Base-by-base conservation (phyloP, 768 basidiomycete species). In the Hypholoma fasciculare region DNA sequence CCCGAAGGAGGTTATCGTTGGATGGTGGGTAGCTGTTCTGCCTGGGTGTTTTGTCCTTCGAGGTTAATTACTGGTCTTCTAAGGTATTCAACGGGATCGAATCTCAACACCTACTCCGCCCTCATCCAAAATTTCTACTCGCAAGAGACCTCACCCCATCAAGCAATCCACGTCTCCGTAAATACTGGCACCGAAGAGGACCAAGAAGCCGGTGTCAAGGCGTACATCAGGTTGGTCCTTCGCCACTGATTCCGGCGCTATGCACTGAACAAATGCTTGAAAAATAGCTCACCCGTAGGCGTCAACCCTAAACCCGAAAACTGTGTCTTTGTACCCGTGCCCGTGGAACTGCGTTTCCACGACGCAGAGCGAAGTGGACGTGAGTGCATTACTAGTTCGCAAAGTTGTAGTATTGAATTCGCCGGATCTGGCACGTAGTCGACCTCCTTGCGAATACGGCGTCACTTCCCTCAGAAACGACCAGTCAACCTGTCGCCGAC, bases 91-190 rank as follows among this genome's bases (percentile, higher is more conserved):
- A 97, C 96, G 1, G 92, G 92, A 58, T 89, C 92, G 12, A 85
- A 86, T 63, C 82, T 98, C 56, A 96, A 96, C 76, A 93, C 92
- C 7, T 96, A 94, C 76, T 96, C 96, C 26, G 94, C 96, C 11
- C 83, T 98, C 64, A 96, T 98, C 69, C 96, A 98, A 81, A 94
- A 96, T 74, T 97, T 97, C 77, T 98, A 97, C 74, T 86, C 92
- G 40, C 88, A 92, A 81, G 94, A 98, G 74, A 94, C 93, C 5
- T 79, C 85, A 0, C 92, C 94, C 2, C 86, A 90, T 70, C 92
- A 88, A 34, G 94, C 96, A 3, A 85, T 98, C 49, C 95, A 98
- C 71, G 80, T 98, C 54, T 88, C 94, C 4, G 78, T 98, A 38
- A 92, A 96, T 74, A 96, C 95, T 8, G 90, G 92, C 17, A 78